These are phyloP conservation scores for Saccharomycopsis selenospora DNA, from an alignment of 805 yeast species.

Conservation along the genomic window DNA sequence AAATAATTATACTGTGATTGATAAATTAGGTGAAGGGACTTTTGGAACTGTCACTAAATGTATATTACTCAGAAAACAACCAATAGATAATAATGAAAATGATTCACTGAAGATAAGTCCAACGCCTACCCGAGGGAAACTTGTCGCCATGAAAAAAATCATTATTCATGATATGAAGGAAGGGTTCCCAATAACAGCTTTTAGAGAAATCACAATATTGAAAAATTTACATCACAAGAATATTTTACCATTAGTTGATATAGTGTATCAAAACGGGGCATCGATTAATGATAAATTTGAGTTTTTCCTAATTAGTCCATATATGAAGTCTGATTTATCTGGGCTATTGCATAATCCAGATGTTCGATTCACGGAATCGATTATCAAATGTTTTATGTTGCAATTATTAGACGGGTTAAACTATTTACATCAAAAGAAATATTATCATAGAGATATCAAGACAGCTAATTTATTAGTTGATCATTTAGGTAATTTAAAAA, in stretches of 20 bases:
- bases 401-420: slow-evolving; percentile 78
- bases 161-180: slow-evolving; percentile 41
- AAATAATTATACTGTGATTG: slow-evolving; percentile 28
- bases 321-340: slow-evolving; percentile 89
- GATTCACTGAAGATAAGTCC: slow-evolving; percentile 25
- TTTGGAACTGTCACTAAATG: slow-evolving; percentile 90
- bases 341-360: slow-evolving; percentile 82
- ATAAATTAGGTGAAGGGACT: slow-evolving; percentile 71
- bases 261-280: slow-evolving; percentile 36
- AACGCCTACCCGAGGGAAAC: slow-evolving; percentile 24
- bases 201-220: slow-evolving; percentile 82
- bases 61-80: slow-evolving; percentile 22
- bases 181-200: slow-evolving; percentile 90
- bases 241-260: slow-evolving; percentile 70
- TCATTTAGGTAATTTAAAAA: slow-evolving; percentile 66
- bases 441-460: slow-evolving; percentile 84
- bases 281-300: slow-evolving; percentile 18
- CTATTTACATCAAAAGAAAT: slow-evolving; percentile 57
- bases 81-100: slow-evolving; percentile 29
- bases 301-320: slow-evolving; percentile 86
- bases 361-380: slow-evolving; percentile 50
- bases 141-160: slow-evolving; percentile 85
- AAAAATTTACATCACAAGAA: slow-evolving; percentile 64
- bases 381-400: slow-evolving; percentile 73
- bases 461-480: slow-evolving; percentile 88